phyloP scores from a whole-genome alignment of 1,284 basidiomycete species.

The Calocybe gambosa region DNA sequence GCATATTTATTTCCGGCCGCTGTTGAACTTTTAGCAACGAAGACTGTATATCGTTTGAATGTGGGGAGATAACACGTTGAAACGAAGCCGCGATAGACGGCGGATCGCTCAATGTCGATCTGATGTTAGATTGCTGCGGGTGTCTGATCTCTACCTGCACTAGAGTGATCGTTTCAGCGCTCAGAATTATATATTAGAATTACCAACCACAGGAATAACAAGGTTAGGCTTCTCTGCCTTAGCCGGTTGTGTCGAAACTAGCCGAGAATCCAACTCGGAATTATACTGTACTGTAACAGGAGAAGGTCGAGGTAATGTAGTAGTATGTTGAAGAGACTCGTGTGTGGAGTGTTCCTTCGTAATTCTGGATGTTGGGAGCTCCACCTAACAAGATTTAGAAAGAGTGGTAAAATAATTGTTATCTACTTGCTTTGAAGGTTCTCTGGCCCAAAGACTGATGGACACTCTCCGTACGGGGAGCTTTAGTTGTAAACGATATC shows the following conservation, averaged over 20 bases:
- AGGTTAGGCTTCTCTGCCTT: not conserved
- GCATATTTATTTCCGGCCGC: not conserved
- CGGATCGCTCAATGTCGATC: not conserved
- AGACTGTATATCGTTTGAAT: not conserved
- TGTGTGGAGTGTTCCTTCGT: not conserved
- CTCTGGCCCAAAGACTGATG: not conserved
- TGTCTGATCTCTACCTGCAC: not conserved
- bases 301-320: not conserved
- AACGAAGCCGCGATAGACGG: not conserved
- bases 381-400: not conserved
- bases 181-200: not conserved
- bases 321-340: not conserved
- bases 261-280: no score
- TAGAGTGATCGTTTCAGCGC: not conserved
- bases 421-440: not conserved
- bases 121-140: not conserved
- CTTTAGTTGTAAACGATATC: not conserved
- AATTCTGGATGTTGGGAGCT: not conserved
- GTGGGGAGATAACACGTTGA: not conserved
- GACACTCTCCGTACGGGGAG: slow-evolving; percentile 3
- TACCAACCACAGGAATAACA: not conserved
- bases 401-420: not conserved
- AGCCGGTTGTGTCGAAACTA: not conserved
- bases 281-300: not conserved
- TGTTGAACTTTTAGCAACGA: not conserved